A percentile compares a stretch with the other conserved stretches of the same genome.
Conservation (phyloP, 2,329 filamentous ascomycete genomes). For the Rhexocercosporidium sp. region DNA sequence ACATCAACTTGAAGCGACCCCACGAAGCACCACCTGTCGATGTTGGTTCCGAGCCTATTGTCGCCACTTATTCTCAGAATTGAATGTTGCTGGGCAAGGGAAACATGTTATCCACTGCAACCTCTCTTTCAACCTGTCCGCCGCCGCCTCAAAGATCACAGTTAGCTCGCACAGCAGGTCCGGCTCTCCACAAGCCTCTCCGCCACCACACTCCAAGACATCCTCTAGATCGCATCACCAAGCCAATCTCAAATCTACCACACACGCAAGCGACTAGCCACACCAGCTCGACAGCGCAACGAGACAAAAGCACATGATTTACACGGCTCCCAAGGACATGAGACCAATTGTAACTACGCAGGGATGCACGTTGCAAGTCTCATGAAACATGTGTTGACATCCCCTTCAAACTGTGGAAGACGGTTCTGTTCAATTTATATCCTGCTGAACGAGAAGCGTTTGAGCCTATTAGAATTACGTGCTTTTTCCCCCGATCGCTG, state of each 20-base stretch:
- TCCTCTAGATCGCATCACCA: no score
- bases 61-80: no score
- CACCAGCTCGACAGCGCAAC: background rate
- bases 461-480: background rate
- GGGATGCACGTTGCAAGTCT: background rate
- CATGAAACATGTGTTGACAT: background rate
- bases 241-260: no score
- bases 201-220: no score
- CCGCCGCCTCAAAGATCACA: no score
- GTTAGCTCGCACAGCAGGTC: no score
- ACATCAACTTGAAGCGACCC: background rate
- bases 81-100: no score
- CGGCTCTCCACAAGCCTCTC: no score
- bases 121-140: no score
- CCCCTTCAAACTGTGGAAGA: background rate
- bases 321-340: background rate
- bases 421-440: background rate
- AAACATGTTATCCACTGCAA: no score
- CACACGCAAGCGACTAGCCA: no score
- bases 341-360: background rate
- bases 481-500: background rate
- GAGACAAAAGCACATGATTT: background rate
- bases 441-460: background rate
- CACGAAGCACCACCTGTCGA: background rate
- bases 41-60: background rate